Conservation (phyloP, 73 alveolate species). For the Halteria grandinella region DNA sequence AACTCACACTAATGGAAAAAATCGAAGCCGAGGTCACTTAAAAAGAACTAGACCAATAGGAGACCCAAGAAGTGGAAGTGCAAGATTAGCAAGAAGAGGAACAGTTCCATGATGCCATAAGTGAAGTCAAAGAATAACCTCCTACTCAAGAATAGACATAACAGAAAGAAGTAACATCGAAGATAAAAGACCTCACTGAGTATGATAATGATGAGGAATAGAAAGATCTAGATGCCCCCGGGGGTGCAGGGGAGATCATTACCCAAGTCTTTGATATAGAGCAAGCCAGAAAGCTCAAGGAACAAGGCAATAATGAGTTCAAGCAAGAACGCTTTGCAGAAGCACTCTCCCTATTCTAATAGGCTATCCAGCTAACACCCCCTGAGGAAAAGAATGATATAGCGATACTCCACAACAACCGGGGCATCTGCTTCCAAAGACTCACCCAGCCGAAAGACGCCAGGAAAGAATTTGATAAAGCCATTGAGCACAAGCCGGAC, state of each 20-base stretch:
- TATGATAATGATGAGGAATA: conserved; percentile 14
- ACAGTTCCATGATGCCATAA: too few species aligned
- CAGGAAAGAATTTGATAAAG: conserved; percentile 54
- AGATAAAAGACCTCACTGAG: background rate
- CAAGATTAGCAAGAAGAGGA: too few species aligned
- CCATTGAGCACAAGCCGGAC: conserved; percentile 74
- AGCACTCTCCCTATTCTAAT: conserved; percentile 30
- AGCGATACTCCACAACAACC: conserved; percentile 60
- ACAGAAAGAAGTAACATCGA: background rate
- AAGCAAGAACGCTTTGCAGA: conserved; percentile 36
- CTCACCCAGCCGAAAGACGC: conserved; percentile 67
- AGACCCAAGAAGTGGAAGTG: too few species aligned
- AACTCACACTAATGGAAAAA: background rate
- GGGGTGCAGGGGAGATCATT: too few species aligned
- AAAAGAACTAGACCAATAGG: too few species aligned
- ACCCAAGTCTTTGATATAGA: conserved; percentile 20
- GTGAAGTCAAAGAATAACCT: background rate
- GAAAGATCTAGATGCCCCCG: conserved; percentile 18
- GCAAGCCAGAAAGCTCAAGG: conserved; percentile 48
- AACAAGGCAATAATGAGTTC: conserved; percentile 54
- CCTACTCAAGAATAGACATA: background rate
- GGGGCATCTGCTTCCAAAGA: conserved; percentile 51
- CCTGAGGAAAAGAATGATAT: conserved; percentile 47
- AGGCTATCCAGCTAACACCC: conserved; percentile 64
- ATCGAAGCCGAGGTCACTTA: background rate